Conservation (phyloP, 2,329 filamentous ascomycete genomes). For the Aspergillus japonicus region DNA sequence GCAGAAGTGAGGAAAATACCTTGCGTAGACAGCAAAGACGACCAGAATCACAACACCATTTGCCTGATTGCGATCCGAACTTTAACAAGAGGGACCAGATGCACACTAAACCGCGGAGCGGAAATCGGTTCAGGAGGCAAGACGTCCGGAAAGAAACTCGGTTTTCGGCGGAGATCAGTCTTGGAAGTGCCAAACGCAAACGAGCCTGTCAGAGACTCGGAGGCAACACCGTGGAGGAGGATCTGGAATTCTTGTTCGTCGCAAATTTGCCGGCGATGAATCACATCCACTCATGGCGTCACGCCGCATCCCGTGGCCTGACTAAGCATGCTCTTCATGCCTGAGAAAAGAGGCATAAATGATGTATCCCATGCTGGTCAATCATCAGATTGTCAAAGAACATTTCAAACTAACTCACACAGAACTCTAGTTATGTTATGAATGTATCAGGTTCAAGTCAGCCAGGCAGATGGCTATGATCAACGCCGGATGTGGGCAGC, state of each 20-base stretch:
- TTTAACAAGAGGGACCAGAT: conserved; percentile 1
- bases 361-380: too few relatives aligned
- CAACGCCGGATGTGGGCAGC: too few relatives aligned
- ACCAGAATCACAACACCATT: background rate
- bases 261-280: conserved; percentile 10
- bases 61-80: background rate
- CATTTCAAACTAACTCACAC: too few relatives aligned
- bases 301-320: conserved; percentile 15
- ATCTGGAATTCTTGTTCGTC: conserved; percentile 6
- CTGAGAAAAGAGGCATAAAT: background rate
- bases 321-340: conserved; percentile 10
- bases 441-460: background rate
- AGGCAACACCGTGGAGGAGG: conserved; percentile 20
- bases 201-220: conserved; percentile 18
- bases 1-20: background rate
- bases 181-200: conserved; percentile 1
- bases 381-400: too few relatives aligned
- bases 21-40: background rate
- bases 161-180: background rate
- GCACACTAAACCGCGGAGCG: conserved; percentile 2
- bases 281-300: conserved; percentile 21
- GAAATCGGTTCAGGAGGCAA: background rate
- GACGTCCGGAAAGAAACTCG: background rate
- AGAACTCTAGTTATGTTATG: too few relatives aligned
- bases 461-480: background rate